Base-by-base conservation (phyloP, 768 basidiomycete genomes). In the Collybia sordida region DNA sequence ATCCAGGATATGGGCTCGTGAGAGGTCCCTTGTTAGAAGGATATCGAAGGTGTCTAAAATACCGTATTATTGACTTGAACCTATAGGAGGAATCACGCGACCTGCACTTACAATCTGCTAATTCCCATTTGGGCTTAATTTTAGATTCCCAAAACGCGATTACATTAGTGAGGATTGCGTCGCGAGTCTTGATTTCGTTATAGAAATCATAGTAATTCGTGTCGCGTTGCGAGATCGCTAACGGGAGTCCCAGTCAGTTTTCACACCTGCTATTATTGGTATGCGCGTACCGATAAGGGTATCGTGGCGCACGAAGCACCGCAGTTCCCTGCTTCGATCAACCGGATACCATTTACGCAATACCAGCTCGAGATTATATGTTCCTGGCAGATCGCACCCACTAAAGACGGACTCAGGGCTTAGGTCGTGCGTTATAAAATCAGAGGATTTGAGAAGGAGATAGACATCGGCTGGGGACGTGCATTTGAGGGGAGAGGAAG, bases 281-380 rank as follows among this genome's bases (percentile, higher is more conserved):
- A 45, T 9, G 42, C 25, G 74, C 81, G 35, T 41, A 94, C 95
- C 96, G 18, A 97, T 58, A 5, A 98, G 70, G 1, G 57, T 66
- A 47, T 85, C 78, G 8, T 83, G 70, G 24, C 91, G 76, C 6
- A 98, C 92, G 62, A 98, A 98, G 72, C 95, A 96, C 17, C 96
- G 76, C 44, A 97, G 67, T 66, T 98, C 95, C 42, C 93, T 80
- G 53, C 89, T 83, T 25, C 80, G 79, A 58, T 94, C 90, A 47
- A 98, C 73, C 19, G 88, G 73, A 56, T 93, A 91, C 90, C 93
- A 97, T 63, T 93, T 95, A 47, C 90, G 81, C 45, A 98, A 72
- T 1, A 97, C 85, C 8, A 98, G 80, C 63, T 98, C 94, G 4
- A 90, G 73, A 21, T 83, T 74, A 61, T 91, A 90, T 3, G 42